Percentiles rank a stretch among this genome's conserved stretches.
phyloP scores from a whole-genome alignment of 2,329 filamentous ascomycete species.

The Pseudocercospora ulei region DNA sequence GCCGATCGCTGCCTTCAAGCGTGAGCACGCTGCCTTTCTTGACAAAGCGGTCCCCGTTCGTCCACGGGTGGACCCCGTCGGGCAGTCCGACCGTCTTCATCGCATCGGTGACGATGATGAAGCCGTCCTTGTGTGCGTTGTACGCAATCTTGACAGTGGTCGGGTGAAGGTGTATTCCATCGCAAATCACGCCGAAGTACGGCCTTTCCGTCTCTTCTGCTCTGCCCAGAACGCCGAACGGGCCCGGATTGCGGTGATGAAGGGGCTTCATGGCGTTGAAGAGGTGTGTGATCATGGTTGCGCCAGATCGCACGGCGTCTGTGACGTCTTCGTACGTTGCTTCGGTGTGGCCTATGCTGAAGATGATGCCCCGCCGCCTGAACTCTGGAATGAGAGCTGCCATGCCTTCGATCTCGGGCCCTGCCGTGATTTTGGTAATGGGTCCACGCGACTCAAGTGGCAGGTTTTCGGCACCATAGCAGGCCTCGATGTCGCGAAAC shows the following conservation, averaged over 20 bases:
- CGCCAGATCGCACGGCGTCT: slow-evolving; percentile 42
- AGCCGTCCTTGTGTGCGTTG: slow-evolving; percentile 71
- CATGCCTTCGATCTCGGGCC: slow-evolving; percentile 62
- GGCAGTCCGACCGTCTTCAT: slow-evolving; percentile 79
- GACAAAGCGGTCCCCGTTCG: slow-evolving; percentile 57
- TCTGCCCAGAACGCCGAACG: slow-evolving; percentile 74
- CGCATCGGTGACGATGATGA: slow-evolving; percentile 84
- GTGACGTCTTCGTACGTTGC: slow-evolving; percentile 44
- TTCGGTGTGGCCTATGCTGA: slow-evolving; percentile 51
- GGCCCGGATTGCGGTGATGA: slow-evolving; percentile 70
- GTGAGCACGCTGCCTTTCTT: slow-evolving; percentile 65
- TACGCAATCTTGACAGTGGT: slow-evolving; percentile 83
- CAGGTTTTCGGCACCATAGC: slow-evolving; percentile 66
- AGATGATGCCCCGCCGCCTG: slow-evolving; percentile 56
- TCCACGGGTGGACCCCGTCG: slow-evolving; percentile 79
- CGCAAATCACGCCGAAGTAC: slow-evolving; percentile 80
- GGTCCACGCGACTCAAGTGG: slow-evolving; percentile 32
- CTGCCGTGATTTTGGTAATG: slow-evolving; percentile 75
- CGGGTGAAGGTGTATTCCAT: slow-evolving; percentile 82
- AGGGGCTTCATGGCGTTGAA: slow-evolving; percentile 49
- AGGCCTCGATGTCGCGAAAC: slow-evolving; percentile 56
- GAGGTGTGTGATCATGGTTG: slow-evolving; percentile 46
- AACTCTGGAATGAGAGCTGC: slow-evolving; percentile 58
- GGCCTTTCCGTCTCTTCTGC: slow-evolving; percentile 46
- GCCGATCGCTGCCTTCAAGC: slow-evolving; percentile 66